phyloP scores from a whole-genome alignment of 208 protist species.

The Entamoeba histolytica region DNA sequence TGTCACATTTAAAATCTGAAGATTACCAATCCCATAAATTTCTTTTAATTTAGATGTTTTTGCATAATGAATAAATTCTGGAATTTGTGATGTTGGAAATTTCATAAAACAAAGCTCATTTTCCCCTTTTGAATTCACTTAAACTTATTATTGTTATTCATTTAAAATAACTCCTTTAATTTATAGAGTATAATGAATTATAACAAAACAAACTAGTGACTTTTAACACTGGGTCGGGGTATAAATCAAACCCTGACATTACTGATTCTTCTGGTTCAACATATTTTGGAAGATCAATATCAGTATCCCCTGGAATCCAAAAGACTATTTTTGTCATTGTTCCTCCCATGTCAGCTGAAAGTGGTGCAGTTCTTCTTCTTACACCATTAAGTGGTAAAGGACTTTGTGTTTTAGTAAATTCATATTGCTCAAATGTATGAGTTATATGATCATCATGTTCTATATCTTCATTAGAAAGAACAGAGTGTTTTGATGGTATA shows the following conservation, averaged over 20 bases:
- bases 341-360: not conserved
- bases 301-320: not conserved
- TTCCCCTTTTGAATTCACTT: not conserved
- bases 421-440: too few species aligned
- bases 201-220: not conserved
- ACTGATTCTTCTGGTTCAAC: not conserved
- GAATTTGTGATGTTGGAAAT: not conserved
- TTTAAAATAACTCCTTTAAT: not conserved
- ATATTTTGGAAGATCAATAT: not conserved
- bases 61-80: not conserved
- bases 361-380: not conserved
- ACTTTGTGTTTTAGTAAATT: not conserved
- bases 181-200: not conserved
- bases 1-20: not conserved
- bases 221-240: not conserved
- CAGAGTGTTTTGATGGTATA: too few species aligned
- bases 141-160: not conserved
- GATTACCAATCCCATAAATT: not conserved
- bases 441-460: too few species aligned
- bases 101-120: not conserved
- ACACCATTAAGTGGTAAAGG: not conserved
- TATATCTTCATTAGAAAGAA: too few species aligned
- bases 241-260: not conserved
- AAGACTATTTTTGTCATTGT: not conserved
- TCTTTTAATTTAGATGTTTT: not conserved